A percentile compares a stretch with the other conserved stretches of the same genome.
Evolutionary conservation across 78 protist species (phyloP).

Genomic region (Dictyostelium purpureum): DNA sequence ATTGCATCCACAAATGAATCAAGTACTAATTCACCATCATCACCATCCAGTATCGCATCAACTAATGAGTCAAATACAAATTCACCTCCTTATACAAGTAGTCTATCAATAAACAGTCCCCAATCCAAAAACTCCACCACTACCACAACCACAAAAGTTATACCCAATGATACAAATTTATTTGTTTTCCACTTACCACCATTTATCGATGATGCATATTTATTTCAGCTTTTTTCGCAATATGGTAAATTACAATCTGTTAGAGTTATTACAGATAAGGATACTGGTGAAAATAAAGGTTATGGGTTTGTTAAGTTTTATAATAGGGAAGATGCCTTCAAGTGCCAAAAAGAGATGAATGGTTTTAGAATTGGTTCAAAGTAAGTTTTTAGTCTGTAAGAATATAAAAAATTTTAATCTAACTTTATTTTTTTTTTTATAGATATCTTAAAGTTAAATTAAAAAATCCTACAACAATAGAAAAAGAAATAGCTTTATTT

Average conservation of each 20-base stretch:
- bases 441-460: conserved; percentile 49
- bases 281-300: conserved; percentile 75
- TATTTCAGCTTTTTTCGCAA: conserved; percentile 37
- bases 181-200: conserved; percentile 72
- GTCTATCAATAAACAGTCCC: background rate
- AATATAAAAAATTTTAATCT: background rate
- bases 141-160: background rate
- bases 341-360: conserved; percentile 59
- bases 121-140: background rate
- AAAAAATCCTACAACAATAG: conserved; percentile 12
- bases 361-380: conserved; percentile 69
- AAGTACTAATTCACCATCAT: background rate
- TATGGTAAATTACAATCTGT: conserved; percentile 60
- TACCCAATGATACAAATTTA: conserved; percentile 18
- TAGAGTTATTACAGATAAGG: conserved; percentile 55
- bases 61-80: too few species aligned
- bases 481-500: too few species aligned
- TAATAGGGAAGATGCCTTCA: conserved; percentile 36
- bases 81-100: too few species aligned
- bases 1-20: background rate
- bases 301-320: conserved; percentile 69
- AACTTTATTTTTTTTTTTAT: background rate
- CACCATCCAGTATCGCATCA: background rate
- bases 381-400: background rate
- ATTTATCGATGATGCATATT: conserved; percentile 34